Evolutionary conservation across 1,139 yeast genomes (phyloP), one percentile per base, ranked within the genome.

Genomic region (Hansenula sp.): DNA sequence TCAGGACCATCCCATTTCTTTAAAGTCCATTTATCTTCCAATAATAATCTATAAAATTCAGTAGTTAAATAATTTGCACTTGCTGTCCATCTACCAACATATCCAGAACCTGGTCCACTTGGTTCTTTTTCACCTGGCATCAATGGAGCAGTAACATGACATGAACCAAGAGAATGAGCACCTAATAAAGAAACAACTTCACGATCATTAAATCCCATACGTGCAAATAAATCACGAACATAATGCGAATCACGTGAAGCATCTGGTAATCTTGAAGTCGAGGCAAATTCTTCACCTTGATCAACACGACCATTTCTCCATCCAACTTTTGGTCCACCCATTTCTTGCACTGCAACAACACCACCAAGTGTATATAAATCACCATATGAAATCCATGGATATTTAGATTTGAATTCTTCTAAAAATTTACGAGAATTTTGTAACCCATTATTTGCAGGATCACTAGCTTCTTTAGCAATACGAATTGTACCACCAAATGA

Each of bases 81-180:
- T 47, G 91, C 93, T 45, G 93, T 94, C 98, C 98, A 91, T 41
- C 96, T 96, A 41, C 97, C 97, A 50, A 85, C 94, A 63, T 71
- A 91, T 3, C 96, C 97, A 12, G 84, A 75, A 25, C 58, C 60
- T 25, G 51, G 47, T 7, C 54, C 51, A 24, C 70, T 60, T 38
- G 66, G 58, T 40, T 64, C 60, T 35, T 58, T 55, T 24, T 46
- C 47, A 33, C 38, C 44, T 36, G 57, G 57, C 17, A 52, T 36
- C 16, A 44, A 32, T 16, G 60, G 59, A 52, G 73, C 72, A 40
- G 68, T 58, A 30, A 71, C 63, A 66, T 88, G 96, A 60, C 96
- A 86, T 48, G 75, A 68, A 49, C 96, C 96, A 52, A 89, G 73
- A 48, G 86, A 80, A 66, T 90, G 96, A 33, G 96, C 96, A 52